Conservation (phyloP, 2,329 filamentous ascomycete genomes). For the Hymenoscyphus linearis region DNA sequence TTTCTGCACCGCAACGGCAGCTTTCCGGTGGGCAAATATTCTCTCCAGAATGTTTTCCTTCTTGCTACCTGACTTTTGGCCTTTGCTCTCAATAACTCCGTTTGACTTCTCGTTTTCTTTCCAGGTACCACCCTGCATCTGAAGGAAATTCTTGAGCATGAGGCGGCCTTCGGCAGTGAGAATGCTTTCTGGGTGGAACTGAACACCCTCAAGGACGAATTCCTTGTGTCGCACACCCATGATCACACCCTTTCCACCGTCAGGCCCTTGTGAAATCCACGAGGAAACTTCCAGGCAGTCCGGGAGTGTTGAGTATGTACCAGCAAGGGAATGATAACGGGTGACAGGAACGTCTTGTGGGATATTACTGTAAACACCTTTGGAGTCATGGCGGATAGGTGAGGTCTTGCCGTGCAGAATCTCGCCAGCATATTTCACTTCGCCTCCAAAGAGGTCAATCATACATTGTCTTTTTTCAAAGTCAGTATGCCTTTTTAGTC, state of each 20-base stretch:
- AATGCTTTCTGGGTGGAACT: constrained; percentile 98
- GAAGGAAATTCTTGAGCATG: constrained; percentile 91
- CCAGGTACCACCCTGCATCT: constrained; percentile 88
- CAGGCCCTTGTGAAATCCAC: constrained; percentile 71
- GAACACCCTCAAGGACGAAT: constrained; percentile 87
- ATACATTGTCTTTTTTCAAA: constrained; percentile 71
- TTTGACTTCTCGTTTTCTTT: constrained; percentile 63
- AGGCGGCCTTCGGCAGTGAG: constrained; percentile 79
- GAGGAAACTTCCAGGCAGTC: constrained; percentile 84
- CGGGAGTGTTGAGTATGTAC: constrained; percentile 82
- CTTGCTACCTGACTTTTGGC: constrained; percentile 22
- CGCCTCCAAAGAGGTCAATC: constrained; percentile 85
- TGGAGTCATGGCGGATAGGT: constrained; percentile 78
- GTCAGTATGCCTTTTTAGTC: background rate
- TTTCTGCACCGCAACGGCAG: constrained; percentile 74
- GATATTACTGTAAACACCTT: constrained; percentile 85
- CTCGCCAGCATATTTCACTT: constrained; percentile 88
- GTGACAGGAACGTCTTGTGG: constrained; percentile 80
- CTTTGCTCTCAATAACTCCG: constrained; percentile 34
- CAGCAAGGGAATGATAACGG: constrained; percentile 92
- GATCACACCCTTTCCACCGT: constrained; percentile 78
- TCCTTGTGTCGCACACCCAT: constrained; percentile 96
- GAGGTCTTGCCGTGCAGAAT: constrained; percentile 98
- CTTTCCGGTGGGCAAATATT: constrained; percentile 80
- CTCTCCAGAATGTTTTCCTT: constrained; percentile 83